Base-by-base conservation (phyloP, 495 filamentous ascomycete genomes). In the Hypomontagnella submonticulosa region DNA sequence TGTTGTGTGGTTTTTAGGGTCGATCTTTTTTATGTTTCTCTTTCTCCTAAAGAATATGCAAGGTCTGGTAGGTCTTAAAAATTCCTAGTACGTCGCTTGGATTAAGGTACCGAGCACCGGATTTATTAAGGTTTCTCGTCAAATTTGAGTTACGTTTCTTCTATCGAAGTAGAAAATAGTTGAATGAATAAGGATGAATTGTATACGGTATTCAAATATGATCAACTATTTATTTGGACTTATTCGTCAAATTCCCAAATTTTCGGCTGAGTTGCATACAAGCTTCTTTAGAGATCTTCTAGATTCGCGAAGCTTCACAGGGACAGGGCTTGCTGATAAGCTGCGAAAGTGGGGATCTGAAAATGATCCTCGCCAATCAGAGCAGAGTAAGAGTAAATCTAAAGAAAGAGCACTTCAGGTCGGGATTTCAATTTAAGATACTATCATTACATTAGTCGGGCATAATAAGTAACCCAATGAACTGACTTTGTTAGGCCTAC, bases 291-390 rank as follows among this genome's bases (percentile, higher is more conserved):
- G 32, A 69, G 47, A 70, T 73, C 71, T 62, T 57, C 54, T 52
- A 74, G 69, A 51, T 74, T 74, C 71, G 71, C 69, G 71, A 74
- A 74, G 69, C 71, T 74, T 74, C 71, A 71, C 57, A 51, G 33
- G 57, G 50, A 56, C 37, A 66, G 51, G 66, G 59, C 55, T 27
- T 27, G 23, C 23, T 59, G 54, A 63, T 68, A 68, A 68, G 54
- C 40, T 44, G 37, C 27, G n/a, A 57, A 49, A 62, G 64, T 61
- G 64, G 57, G 10, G 32, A 51, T 0, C 7, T 15, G 1, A 33
- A 15, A 47, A 27, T 20, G 13, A 38, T 33, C 5, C 38, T n/a
- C 34, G 4, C 63, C 57, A 61, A 66, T 66, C 43, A 66, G 27
- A 51, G 6, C 4, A 37, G 12, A 33, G 1, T 36, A 27, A 3